Percentiles rank a stretch among this genome's conserved stretches.
phyloP scores from a whole-genome alignment of 2,329 filamentous ascomycete genomes.

The Aspergillus amoenus region DNA sequence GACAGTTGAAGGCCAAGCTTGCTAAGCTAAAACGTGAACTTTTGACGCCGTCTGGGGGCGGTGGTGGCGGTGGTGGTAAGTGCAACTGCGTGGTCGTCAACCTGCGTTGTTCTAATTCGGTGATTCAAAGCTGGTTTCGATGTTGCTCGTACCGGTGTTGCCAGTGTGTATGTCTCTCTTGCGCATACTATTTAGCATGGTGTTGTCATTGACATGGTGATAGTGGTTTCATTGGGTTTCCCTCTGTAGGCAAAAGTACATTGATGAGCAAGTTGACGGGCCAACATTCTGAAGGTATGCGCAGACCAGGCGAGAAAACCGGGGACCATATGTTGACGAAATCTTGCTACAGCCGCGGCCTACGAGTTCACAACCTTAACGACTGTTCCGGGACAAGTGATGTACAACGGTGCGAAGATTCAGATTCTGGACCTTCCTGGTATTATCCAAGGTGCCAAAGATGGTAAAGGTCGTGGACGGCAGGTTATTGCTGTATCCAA shows the following conservation, averaged over 20 bases:
- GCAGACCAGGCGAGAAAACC: slow-evolving; percentile 89
- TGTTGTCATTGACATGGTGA: slow-evolving; percentile 14
- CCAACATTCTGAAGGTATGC: slow-evolving; percentile 79
- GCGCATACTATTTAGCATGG: not conserved
- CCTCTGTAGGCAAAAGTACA: slow-evolving; percentile 97
- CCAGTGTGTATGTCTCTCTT: slow-evolving; percentile 65
- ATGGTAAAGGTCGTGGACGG: slow-evolving; percentile 93
- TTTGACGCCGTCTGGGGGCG: slow-evolving; percentile 74
- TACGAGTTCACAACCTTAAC: slow-evolving; percentile 99
- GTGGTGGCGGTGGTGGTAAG: slow-evolving; percentile 66
- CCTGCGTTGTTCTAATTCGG: not conserved
- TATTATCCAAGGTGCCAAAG: slow-evolving; percentile 98
- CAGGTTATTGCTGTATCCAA: slow-evolving; percentile 99
- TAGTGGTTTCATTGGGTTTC: slow-evolving; percentile 90
- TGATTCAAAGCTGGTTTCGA: slow-evolving; percentile 73
- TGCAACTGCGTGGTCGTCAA: not conserved
- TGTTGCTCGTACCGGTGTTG: slow-evolving; percentile 94
- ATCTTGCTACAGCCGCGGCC: slow-evolving; percentile 63
- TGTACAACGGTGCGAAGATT: slow-evolving; percentile 95
- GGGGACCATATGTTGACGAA: slow-evolving; percentile 57
- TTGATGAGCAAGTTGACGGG: slow-evolving; percentile 93
- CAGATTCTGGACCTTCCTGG: slow-evolving; percentile 98
- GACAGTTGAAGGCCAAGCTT: slow-evolving; percentile 94
- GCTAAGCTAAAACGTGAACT: slow-evolving; percentile 97
- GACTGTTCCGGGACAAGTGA: slow-evolving; percentile 91